phyloP scores from a whole-genome alignment of 116 monocot genomes.

The Iris pallida region DNA sequence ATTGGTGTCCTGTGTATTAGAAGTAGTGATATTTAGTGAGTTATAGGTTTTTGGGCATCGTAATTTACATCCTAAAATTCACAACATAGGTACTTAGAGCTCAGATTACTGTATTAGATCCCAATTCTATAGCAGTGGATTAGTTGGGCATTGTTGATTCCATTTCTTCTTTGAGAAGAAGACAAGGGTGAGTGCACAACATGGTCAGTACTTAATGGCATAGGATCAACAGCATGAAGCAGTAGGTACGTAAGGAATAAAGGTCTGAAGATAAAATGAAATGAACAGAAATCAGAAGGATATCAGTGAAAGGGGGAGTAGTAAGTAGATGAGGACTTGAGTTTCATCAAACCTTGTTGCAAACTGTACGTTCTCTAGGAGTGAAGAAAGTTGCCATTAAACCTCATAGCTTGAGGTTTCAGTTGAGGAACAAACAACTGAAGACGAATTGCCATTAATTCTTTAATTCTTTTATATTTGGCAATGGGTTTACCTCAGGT shows the following conservation, averaged over 20 bases:
- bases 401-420: too few species aligned
- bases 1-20: background rate
- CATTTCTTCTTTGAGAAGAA: background rate
- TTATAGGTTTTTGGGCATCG: slow-evolving; percentile 1
- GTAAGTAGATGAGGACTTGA: background rate
- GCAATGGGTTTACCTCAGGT: slow-evolving; percentile 79
- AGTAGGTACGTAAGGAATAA: background rate
- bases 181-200: background rate
- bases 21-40: background rate
- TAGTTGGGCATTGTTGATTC: slow-evolving; percentile 8
- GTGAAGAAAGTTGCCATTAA: too few species aligned
- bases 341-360: too few species aligned
- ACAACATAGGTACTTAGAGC: background rate
- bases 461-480: background rate
- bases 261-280: background rate
- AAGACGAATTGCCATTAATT: background rate
- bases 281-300: background rate
- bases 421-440: too few species aligned
- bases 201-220: background rate
- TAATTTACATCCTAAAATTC: background rate
- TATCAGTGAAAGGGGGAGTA: background rate
- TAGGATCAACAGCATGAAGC: background rate
- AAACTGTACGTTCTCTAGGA: too few species aligned
- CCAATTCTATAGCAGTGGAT: slow-evolving; percentile 10
- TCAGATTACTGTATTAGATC: slow-evolving; percentile 3